These are phyloP conservation scores for Sideroxylon spinosum DNA, from an alignment of 179 eudicot genomes.

Conservation along the genomic window DNA sequence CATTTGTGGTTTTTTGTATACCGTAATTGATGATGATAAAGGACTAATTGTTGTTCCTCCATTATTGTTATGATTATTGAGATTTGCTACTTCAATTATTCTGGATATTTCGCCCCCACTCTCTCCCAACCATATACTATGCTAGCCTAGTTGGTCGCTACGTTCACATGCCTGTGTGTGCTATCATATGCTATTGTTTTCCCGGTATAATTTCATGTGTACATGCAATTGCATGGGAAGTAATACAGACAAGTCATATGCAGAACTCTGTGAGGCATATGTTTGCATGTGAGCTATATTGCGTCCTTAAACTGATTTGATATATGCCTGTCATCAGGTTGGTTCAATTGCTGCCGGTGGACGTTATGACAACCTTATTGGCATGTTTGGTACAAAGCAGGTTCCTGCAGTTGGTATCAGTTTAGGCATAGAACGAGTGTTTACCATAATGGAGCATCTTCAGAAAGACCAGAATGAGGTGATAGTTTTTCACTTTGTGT, in stretches of 20 bases:
- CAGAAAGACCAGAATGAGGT: slow-evolving; percentile 82
- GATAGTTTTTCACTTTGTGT: neutral
- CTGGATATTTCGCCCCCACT: neutral
- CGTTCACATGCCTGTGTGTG: too few species aligned
- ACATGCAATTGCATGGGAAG: neutral
- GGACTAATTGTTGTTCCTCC: neutral
- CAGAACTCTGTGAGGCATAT: neutral
- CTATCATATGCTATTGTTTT: neutral
- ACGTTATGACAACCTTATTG: slow-evolving; percentile 92
- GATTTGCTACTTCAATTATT: neutral
- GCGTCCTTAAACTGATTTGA: neutral
- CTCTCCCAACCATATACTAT: neutral
- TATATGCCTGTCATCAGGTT: slow-evolving; percentile 45
- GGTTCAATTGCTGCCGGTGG: slow-evolving; percentile 99
- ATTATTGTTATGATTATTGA: neutral
- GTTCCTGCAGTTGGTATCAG: slow-evolving; percentile 95
- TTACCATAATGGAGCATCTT: slow-evolving; percentile 86
- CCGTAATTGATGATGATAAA: neutral
- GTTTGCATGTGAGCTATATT: neutral
- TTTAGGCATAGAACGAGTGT: slow-evolving; percentile 91
- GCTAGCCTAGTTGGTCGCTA: neutral
- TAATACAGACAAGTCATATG: neutral
- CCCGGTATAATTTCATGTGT: neutral
- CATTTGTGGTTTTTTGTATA: neutral
- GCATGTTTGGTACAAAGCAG: slow-evolving; percentile 84